Conservation (phyloP, 2,329 filamentous ascomycete genomes). For the Neofusicoccum sp. region DNA sequence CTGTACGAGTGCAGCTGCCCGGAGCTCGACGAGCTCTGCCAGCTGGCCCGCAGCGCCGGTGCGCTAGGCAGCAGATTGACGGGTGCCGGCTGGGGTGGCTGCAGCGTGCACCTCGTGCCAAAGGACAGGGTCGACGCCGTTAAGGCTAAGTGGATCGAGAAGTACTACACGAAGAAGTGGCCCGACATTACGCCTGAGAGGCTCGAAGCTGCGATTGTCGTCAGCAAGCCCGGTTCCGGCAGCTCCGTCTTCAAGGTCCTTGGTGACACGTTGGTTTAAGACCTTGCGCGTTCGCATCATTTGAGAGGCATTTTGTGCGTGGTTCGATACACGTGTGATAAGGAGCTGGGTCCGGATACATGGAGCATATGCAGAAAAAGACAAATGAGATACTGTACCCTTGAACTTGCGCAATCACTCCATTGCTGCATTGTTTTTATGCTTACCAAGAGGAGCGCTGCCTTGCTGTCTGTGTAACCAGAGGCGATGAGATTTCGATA, state of each 20-base stretch:
- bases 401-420: background rate
- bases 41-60: slow-evolving; percentile 73
- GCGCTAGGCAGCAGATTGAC: slow-evolving; percentile 83
- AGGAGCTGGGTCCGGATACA: background rate
- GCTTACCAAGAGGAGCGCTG: background rate
- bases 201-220: slow-evolving; percentile 75
- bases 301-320: background rate
- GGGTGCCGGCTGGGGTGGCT: slow-evolving; percentile 95
- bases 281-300: background rate
- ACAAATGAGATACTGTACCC: background rate
- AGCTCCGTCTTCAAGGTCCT: slow-evolving; percentile 40
- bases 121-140: slow-evolving; percentile 77
- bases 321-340: too few species aligned
- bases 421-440: background rate
- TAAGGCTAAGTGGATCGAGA: slow-evolving; percentile 70
- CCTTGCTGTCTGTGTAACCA: background rate
- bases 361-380: background rate
- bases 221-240: slow-evolving; percentile 81
- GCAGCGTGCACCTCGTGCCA: slow-evolving; percentile 88
- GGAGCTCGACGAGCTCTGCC: slow-evolving; percentile 86
- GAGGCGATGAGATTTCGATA: too few species aligned
- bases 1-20: slow-evolving; percentile 89
- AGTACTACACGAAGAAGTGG: slow-evolving; percentile 77
- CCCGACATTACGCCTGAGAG: slow-evolving; percentile 69
- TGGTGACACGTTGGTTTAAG: slow-evolving; percentile 31